Conservation (phyloP, 208 protist genomes). For the Trichomonas vaginalis region DNA sequence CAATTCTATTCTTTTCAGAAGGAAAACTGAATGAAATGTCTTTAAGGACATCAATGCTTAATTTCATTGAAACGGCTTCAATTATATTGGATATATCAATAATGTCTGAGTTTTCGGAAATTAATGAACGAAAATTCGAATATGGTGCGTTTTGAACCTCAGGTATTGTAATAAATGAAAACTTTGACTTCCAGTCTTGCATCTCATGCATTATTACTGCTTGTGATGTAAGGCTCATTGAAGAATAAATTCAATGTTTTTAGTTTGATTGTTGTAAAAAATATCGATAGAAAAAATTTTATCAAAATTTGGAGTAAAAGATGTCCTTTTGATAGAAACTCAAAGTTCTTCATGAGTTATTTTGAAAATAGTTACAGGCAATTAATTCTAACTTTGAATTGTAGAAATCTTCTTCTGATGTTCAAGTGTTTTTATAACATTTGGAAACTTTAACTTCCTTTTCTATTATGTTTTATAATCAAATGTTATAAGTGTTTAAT, state of each 20-base stretch:
- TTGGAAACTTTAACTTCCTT: no score
- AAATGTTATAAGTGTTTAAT: no score
- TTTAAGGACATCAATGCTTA: background rate
- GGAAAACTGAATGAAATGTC: background rate
- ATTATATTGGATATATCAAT: background rate
- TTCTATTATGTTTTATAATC: no score
- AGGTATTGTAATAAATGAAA: background rate
- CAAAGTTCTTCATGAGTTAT: no score
- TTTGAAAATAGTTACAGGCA: no score
- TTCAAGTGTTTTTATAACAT: no score
- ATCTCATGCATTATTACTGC: background rate
- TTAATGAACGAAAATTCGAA: background rate
- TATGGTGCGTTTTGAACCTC: background rate
- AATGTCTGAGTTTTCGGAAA: background rate
- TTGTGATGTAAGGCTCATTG: background rate
- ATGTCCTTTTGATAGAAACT: background rate
- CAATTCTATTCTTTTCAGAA: background rate
- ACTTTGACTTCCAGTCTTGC: background rate
- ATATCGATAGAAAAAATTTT: background rate
- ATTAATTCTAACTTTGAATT: no score
- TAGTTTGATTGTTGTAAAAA: background rate
- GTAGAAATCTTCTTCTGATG: no score
- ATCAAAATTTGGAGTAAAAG: background rate
- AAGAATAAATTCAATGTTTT: background rate
- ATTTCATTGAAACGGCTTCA: background rate